Base-by-base conservation (phyloP, 2,329 filamentous ascomycete species). In the Trichoderma oligosporum region DNA sequence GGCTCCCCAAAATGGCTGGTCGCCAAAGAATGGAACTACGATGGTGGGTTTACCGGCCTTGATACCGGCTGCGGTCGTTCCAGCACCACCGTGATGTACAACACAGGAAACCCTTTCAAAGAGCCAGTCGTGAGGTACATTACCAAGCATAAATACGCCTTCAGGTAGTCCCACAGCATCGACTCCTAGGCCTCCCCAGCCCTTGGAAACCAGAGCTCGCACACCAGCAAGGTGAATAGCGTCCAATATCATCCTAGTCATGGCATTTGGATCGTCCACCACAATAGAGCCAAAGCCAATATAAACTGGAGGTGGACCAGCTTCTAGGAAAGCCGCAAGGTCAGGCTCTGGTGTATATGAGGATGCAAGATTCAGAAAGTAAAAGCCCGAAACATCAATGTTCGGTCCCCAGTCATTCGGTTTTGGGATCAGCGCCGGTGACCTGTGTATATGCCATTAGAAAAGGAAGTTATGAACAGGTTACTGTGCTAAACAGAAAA, bases 21-120 rank as follows among this genome's bases (percentile, higher is more conserved):
- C 89, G 1, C 89, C 89, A 66, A 92, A 96, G 74, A 96, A 96
- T 0, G 91, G 91, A 0, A 96, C 85, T 2, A 96, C 81, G 2
- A 94, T 82, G 0, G 91, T 96, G 2, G 91, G 91, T 54, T 85
- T 85, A 22, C 90, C 91, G 1, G 85, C 82, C 16, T 87, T 82
- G 60, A 96, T 89, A n/a, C 91, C 91, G 1, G 90, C 89, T 1
- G 91, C 90, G 1, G 90, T 95, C 2, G 91, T 96, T 16, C 91
- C 91, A 7, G 91, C 91, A 58, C 91, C 91, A 20, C 91, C 91
- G 61, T 96, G 91, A 67, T 96, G 91, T 4, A 94, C 87, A 1
- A 96, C 91, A 41, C 84, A 86, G 0, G 88, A 87, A 1, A 95
- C 90, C 35, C 81, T 85, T 61, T 89, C 79, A 71, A 96, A 96